Evolutionary conservation across 2,329 filamentous ascomycete genomes (phyloP), one percentile per base, ranked within the genome.

Genomic region (Pseudodiploospora longispora): DNA sequence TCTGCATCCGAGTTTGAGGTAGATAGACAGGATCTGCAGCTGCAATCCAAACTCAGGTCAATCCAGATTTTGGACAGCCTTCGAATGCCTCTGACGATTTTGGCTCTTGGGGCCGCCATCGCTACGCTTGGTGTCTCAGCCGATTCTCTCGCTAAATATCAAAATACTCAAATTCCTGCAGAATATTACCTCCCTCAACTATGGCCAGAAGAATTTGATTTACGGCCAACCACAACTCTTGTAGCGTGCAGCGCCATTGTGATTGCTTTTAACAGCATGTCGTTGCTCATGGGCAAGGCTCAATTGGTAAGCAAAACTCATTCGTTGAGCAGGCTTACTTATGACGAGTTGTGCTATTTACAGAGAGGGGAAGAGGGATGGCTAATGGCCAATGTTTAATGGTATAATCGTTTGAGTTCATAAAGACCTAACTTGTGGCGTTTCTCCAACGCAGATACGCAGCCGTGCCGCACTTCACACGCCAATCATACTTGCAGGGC

Each of bases 151-250:
- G 59, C 67, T 30, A 71, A 76, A 33, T 82, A 80, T 62, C 67
- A 77, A 51, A 61, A 62, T 29, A 82, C 79, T 2, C 67, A 72
- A 44, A 57, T 76, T 10, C 54, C 72, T 1, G 56, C 57, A 12
- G 66, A 70, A 38, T 75, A 67, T 53, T 53, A 72, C 27, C 66
- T 82, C 12, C 66, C 76, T 8, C 32, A 9, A 1, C 55, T 82
- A 40, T 83, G 79, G 79, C 79, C 79, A 0, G 60, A 66, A 10
- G 60, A 71, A 30, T 76, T 82, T 54, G 71, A 82, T 55, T 56
- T 78, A 31, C 67, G 74, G 39, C 78, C 78, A 3, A 77, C 74
- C 3, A 61, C 75, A 30, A 74, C 76, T 6, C 64, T 81, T 28
- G 68, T 81, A 12, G 68, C 65, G 28, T 72, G 73, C 33, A 70